phyloP scores from a whole-genome alignment of 108 stramenopile genomes.

The Nitzschia sp. region DNA sequence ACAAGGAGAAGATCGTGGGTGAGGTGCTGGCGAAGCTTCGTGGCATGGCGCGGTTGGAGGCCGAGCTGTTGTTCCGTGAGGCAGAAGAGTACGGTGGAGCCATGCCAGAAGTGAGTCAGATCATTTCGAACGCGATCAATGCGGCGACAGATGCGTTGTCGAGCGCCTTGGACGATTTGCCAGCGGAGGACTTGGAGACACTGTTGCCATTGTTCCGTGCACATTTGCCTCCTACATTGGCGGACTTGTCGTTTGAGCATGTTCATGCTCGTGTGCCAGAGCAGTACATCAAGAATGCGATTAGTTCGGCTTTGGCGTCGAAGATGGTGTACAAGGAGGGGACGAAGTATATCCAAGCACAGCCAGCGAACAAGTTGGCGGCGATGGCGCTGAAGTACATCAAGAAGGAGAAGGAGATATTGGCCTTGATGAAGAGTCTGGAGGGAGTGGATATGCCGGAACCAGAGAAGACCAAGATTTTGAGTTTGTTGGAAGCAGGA shows the following conservation, averaged over 20 bases:
- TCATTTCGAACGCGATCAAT: constrained; percentile 92
- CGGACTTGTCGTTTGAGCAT: constrained; percentile 79
- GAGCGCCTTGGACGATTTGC: constrained; percentile 65
- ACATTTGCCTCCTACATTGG: constrained; percentile 88
- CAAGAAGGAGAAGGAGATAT: constrained; percentile 77
- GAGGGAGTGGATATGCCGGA: constrained; percentile 59
- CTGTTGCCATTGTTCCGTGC: constrained; percentile 75
- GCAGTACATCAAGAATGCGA: constrained; percentile 93
- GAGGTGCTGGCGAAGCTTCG: constrained; percentile 92
- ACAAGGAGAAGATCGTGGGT: constrained; percentile 89
- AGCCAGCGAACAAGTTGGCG: constrained; percentile 65
- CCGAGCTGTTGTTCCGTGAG: constrained; percentile 94
- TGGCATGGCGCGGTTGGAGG: constrained; percentile 83
- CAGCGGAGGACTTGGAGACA: constrained; percentile 65
- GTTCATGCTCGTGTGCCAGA: constrained; percentile 76
- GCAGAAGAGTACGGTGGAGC: constrained; percentile 77
- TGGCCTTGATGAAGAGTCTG: constrained; percentile 53
- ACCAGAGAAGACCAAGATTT: constrained; percentile 64
- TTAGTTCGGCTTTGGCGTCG: constrained; percentile 88
- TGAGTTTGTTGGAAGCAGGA: constrained; percentile 72
- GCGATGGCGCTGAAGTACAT: constrained; percentile 70
- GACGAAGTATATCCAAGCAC: constrained; percentile 85
- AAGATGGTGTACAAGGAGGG: constrained; percentile 97
- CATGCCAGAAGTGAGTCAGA: constrained; percentile 83
- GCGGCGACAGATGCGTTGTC: constrained; percentile 89